These are phyloP conservation scores for Neurospora sublineolata DNA, from an alignment of 495 filamentous ascomycete species.

Conservation along the genomic window DNA sequence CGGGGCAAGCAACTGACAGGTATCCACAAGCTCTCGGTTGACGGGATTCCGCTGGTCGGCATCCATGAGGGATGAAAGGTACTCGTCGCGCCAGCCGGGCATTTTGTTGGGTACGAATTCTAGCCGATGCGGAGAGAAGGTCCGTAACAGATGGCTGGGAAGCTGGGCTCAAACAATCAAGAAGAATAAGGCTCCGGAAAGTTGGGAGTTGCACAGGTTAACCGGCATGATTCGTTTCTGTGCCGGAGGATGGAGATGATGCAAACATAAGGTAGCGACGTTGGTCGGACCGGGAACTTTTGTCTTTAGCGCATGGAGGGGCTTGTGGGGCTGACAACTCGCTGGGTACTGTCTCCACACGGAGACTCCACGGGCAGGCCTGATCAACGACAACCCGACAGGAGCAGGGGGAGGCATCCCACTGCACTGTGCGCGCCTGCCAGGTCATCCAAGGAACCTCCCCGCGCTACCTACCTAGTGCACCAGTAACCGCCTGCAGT, in stretches of 20 bases:
- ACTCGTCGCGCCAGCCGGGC: slow-evolving; percentile 38
- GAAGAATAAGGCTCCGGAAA: neutral
- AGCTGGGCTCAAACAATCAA: neutral
- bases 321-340: neutral
- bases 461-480: too few relatives aligned
- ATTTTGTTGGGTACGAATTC: slow-evolving; percentile 14
- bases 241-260: neutral
- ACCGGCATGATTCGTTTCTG: neutral
- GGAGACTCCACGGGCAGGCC: neutral
- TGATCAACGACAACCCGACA: neutral
- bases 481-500: neutral
- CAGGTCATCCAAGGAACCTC: neutral
- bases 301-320: neutral
- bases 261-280: neutral
- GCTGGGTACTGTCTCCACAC: neutral
- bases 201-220: neutral
- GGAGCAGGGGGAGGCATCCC: neutral
- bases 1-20: slow-evolving; percentile 25
- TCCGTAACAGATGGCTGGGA: neutral
- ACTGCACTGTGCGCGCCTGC: neutral
- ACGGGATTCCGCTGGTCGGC: slow-evolving; percentile 32
- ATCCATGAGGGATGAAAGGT: slow-evolving; percentile 28
- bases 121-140: neutral
- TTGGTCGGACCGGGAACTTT: neutral
- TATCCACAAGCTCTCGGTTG: slow-evolving; percentile 33